Base-by-base conservation (phyloP, 371 early-diverging fungal species). In the Gilbertella persicaria region DNA sequence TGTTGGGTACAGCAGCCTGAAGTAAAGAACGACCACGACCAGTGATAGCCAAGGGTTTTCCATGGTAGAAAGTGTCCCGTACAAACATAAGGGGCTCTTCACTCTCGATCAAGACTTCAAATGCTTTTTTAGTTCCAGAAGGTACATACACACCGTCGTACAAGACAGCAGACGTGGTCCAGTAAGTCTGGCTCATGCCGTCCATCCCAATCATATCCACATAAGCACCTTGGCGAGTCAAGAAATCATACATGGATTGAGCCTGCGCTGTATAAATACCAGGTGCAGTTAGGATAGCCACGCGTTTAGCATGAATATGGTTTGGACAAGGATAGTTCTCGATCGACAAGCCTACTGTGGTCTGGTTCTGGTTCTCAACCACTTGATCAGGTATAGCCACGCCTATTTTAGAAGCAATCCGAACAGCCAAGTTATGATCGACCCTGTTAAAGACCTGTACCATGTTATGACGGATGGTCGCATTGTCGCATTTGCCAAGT, bases 111-210 rank as follows among this genome's bases (percentile, higher is more conserved):
- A 75, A 46, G 6, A 5, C 21, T 13, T 68, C 40, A 43, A 70
- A 61, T 1, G 52, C 58, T 9, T 52, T 25, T 21, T 63, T 21
- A 1, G 16, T 37, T 8, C 76, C 70, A 24, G 58, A 62, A 14
- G 73, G 73, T n/a, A 76, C 63, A 59, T 66, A 72, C 13, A 72
- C 62, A 12, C 70, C 73, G 46, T 76, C 73, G 38, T 49, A 72
- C 1, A 76, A 61, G 0, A 70, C 69, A 24, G 76, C 70, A 3
- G 67, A 47, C 3, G 68, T 54, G 7, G 68, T 67, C 5, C 55
- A 0, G 29, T 67, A 74, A 9, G 71, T 66, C 23, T 66, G 53
- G 9, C 55, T 64, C 9, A 7, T 60, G 49, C 9, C 44, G 35
- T 16, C 17, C 26, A 8, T 69, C 71, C 71, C 74, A 33, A 74